Conservation (phyloP, 352 stramenopile genomes). For the Achlya hypogyna region DNA sequence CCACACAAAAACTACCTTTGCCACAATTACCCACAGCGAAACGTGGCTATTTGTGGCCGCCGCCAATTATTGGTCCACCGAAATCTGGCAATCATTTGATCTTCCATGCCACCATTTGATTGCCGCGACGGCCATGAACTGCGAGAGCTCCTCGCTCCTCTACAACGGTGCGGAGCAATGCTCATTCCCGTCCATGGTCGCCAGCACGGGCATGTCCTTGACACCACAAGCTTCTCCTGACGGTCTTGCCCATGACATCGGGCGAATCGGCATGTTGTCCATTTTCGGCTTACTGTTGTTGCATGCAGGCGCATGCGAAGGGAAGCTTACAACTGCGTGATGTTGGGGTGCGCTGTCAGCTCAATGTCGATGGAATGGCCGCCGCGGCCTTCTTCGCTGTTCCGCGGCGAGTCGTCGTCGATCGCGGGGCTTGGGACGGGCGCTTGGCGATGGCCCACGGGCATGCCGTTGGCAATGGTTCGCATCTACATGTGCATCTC, state of each 20-base stretch:
- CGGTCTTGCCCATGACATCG: too few species aligned
- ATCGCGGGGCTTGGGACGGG: not conserved
- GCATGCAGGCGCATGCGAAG: too few species aligned
- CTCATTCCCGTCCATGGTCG: too few species aligned
- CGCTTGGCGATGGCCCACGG: not conserved
- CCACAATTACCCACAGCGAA: not conserved
- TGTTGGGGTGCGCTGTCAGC: not conserved
- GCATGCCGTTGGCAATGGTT: not conserved
- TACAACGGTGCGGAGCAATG: too few species aligned
- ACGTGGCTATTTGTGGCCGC: constrained; percentile 1
- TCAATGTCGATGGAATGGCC: not conserved
- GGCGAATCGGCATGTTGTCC: too few species aligned
- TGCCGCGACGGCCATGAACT: too few species aligned
- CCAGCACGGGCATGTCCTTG: too few species aligned
- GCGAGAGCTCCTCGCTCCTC: too few species aligned
- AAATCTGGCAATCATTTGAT: not conserved
- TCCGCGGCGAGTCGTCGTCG: not conserved
- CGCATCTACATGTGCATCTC: not conserved
- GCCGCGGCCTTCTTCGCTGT: not conserved
- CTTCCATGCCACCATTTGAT: not conserved
- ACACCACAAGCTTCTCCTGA: too few species aligned
- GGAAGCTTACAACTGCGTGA: not conserved
- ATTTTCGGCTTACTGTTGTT: too few species aligned
- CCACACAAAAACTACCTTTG: not conserved
- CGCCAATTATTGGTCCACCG: not conserved